Evolutionary conservation across 106 monocot species (phyloP).

Genomic region (Allium cepa): DNA sequence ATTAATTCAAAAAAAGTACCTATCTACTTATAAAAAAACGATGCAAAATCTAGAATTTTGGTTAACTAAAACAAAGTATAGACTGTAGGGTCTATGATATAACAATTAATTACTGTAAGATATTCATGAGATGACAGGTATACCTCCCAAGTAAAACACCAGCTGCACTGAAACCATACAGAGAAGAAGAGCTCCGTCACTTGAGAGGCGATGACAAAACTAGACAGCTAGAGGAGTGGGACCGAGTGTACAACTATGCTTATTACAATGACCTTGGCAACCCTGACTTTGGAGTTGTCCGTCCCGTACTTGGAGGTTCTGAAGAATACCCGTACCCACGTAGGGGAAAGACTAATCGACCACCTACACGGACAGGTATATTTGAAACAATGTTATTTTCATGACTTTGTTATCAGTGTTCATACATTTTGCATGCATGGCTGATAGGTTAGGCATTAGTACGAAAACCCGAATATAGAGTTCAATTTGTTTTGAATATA

Average conservation of each 20-base stretch:
- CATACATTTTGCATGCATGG: no score
- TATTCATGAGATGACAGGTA: not conserved
- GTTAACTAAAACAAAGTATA: no score
- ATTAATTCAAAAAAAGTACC: not conserved
- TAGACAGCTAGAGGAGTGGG: constrained; percentile 9
- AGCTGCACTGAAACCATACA: constrained; percentile 1
- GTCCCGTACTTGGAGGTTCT: constrained; percentile 42
- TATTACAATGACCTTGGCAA: constrained; percentile 70
- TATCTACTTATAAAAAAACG: no score
- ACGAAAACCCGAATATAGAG: no score
- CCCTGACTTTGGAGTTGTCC: constrained; percentile 29
- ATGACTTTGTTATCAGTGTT: no score
- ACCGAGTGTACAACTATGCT: constrained; percentile 27
- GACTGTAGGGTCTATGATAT: no score
- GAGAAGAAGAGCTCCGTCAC: constrained; percentile 39
- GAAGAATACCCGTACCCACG: constrained; percentile 62
- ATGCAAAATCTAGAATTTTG: no score
- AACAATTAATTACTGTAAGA: no score
- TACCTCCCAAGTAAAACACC: constrained; percentile 4
- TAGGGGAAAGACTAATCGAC: constrained; percentile 43
- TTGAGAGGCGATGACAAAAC: constrained; percentile 12
- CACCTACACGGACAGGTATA: constrained; percentile 30
- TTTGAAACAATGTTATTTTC: no score
- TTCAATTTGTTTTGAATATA: no score
- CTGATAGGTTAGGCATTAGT: no score